Conservation (phyloP, 352 stramenopile species). For the Globisporangium carolinianum region DNA sequence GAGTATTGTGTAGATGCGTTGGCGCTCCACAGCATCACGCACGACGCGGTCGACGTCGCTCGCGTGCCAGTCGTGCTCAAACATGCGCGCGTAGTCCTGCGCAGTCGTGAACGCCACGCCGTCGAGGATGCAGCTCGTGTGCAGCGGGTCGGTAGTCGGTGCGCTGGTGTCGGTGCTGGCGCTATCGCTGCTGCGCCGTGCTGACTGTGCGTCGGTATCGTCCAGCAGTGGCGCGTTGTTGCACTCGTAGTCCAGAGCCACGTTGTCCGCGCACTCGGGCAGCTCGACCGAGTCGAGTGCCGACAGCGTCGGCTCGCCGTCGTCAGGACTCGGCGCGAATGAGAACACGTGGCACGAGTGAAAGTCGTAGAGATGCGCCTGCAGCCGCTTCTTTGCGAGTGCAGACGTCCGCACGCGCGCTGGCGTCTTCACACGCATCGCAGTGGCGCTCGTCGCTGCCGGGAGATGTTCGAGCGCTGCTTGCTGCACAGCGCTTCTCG, state of each 20-base stretch:
- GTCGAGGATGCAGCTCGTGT: slow-evolving; percentile 22
- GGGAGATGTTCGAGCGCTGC: not conserved
- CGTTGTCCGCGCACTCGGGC: too few relatives aligned
- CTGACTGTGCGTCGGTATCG: not conserved
- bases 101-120: slow-evolving; percentile 19
- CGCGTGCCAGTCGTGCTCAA: slow-evolving; percentile 43
- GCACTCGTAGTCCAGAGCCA: too few relatives aligned
- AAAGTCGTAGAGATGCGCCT: slow-evolving; percentile 54
- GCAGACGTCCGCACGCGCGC: slow-evolving; percentile 3
- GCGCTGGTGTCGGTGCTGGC: too few relatives aligned
- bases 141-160: not conserved
- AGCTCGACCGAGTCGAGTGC: not conserved
- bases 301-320: not conserved
- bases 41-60: slow-evolving; percentile 50
- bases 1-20: slow-evolving; percentile 39
- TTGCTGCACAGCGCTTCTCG: not conserved
- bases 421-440: not conserved
- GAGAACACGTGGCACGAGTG: slow-evolving; percentile 57
- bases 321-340: slow-evolving; percentile 16
- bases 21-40: slow-evolving; percentile 56
- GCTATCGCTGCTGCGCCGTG: not conserved
- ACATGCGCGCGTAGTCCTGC: slow-evolving; percentile 35
- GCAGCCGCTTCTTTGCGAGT: slow-evolving; percentile 26
- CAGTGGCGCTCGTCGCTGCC: not conserved
- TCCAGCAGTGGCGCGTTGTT: too few relatives aligned